Conservation (phyloP, 78 protist species). For the Pigoraptor vietnamica region DNA sequence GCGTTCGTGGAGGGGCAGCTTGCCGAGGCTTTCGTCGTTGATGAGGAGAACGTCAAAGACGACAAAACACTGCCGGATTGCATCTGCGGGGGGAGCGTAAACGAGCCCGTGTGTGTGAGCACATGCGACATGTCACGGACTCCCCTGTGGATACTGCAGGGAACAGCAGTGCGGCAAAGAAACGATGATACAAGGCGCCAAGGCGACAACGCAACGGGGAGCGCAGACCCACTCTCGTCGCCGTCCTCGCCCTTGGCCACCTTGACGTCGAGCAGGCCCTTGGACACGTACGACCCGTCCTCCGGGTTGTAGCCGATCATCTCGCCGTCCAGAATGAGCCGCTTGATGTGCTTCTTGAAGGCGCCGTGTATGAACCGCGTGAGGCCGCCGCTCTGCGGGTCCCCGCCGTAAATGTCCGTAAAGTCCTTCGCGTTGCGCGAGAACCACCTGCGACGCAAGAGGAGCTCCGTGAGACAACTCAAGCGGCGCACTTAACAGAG, state of each 20-base stretch:
- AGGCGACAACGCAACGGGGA: too few relatives aligned
- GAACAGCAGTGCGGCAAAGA: neutral
- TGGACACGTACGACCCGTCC: neutral
- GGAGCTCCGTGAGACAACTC: too few relatives aligned
- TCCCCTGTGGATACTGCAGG: neutral
- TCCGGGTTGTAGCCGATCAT: neutral
- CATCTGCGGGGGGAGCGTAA: neutral
- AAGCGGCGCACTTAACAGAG: too few relatives aligned
- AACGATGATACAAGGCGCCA: too few relatives aligned
- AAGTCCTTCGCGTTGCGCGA: neutral
- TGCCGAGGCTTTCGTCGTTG: constrained; percentile 30
- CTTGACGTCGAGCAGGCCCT: neutral
- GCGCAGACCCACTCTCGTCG: neutral
- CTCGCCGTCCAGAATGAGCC: neutral
- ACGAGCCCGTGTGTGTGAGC: neutral
- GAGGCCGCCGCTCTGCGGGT: neutral
- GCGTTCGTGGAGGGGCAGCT: constrained; percentile 43
- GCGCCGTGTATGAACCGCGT: neutral
- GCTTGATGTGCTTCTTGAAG: neutral
- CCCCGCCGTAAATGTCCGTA: neutral
- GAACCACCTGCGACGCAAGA: neutral
- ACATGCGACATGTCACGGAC: neutral
- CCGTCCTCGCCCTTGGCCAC: neutral
- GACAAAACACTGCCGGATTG: neutral
- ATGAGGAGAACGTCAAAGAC: constrained; percentile 74